A percentile compares a stretch with the other conserved stretches of the same genome.
Conservation (phyloP, 306 rosid genomes). For the Cucurbita pepo region DNA sequence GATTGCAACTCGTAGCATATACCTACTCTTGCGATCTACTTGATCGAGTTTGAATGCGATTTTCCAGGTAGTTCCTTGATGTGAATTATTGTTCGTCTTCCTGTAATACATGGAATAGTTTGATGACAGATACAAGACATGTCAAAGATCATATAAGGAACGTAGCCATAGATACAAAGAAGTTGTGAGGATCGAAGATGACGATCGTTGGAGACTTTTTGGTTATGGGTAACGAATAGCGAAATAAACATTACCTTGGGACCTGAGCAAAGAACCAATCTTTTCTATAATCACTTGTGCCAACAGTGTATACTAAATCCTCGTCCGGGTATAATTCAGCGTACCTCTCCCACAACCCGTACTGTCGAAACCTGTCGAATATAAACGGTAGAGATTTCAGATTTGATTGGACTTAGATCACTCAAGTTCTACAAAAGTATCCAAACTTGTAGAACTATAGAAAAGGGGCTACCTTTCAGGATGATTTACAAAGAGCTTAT, state of each 20-base stretch:
- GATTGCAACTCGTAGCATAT: conserved; percentile 21
- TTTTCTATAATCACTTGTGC: conserved; percentile 64
- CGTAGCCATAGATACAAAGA: background rate
- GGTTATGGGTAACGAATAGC: background rate
- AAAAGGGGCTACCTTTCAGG: conserved; percentile 48
- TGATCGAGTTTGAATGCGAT: conserved; percentile 17
- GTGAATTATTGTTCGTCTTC: conserved; percentile 11
- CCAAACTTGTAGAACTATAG: background rate
- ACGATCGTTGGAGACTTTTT: background rate
- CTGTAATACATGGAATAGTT: conserved; percentile 3
- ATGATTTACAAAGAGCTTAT: conserved; percentile 60
- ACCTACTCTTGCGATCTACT: conserved; percentile 5
- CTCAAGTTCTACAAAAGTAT: background rate
- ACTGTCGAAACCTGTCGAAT: conserved; percentile 68
- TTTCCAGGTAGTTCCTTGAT: conserved; percentile 35
- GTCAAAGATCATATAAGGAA: background rate
- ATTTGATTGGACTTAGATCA: background rate
- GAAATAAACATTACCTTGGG: conserved; percentile 42
- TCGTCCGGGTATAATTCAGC: conserved; percentile 56
- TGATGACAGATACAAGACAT: background rate
- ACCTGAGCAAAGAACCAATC: conserved; percentile 98
- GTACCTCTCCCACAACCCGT: conserved; percentile 80
- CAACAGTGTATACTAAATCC: conserved; percentile 66
- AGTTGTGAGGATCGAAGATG: background rate
- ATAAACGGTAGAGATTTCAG: background rate